Percentiles rank a stretch among this genome's conserved stretches.
phyloP scores from a whole-genome alignment of 2,329 filamentous ascomycete genomes.

The Calcarisporium arbuscula region DNA sequence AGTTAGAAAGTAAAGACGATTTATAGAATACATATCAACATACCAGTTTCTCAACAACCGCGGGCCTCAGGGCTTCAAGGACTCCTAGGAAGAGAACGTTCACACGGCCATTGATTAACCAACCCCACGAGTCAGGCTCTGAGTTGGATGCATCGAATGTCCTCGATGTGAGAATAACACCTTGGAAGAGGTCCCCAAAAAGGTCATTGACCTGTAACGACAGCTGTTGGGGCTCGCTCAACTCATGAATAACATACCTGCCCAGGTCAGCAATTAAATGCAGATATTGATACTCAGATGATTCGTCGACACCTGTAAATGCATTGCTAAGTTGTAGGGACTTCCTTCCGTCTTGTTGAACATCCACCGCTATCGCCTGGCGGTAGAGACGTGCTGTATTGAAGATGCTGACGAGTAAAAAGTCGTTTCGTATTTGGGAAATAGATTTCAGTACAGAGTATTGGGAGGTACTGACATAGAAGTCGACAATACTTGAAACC shows the following conservation, averaged over 20 bases:
- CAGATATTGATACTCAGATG: constrained; percentile 28
- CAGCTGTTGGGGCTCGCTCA: constrained; percentile 30
- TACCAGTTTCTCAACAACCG: constrained; percentile 27
- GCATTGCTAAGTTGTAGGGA: constrained; percentile 26
- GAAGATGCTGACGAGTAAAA: constrained; percentile 32
- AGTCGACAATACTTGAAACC: constrained; percentile 17
- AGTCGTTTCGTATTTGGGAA: constrained; percentile 27
- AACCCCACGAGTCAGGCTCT: constrained; percentile 23
- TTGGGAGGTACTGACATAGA: constrained; percentile 1
- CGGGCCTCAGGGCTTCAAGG: constrained; percentile 28
- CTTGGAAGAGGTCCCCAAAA: constrained; percentile 31
- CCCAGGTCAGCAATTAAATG: constrained; percentile 28
- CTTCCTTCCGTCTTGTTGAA: constrained; percentile 12
- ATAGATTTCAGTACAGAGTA: constrained; percentile 12
- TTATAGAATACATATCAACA: constrained; percentile 7
- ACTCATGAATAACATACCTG: constrained; percentile 28
- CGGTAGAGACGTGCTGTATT: constrained; percentile 35
- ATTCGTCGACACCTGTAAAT: constrained; percentile 19
- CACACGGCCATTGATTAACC: constrained; percentile 22
- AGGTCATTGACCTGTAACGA: constrained; percentile 24
- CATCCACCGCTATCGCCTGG: constrained; percentile 26
- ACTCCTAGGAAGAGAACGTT: constrained; percentile 33
- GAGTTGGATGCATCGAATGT: no score
- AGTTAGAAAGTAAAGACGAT: constrained; percentile 7
- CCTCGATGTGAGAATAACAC: no score